Base-by-base conservation (phyloP, 2,329 filamentous ascomycete genomes). In the Colletotrichum tropicale region DNA sequence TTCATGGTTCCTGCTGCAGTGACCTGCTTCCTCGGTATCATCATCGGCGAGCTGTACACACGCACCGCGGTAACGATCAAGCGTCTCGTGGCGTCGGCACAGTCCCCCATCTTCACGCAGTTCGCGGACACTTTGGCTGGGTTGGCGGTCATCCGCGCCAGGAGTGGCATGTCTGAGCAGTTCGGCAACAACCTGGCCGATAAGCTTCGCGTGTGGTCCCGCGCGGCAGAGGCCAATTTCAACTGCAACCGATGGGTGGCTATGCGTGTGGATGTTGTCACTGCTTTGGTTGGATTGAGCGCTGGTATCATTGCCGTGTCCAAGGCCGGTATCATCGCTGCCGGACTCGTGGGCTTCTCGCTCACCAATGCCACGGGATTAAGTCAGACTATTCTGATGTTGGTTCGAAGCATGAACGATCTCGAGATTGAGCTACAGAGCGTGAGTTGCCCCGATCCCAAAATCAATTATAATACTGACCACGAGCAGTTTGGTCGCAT, bases 211-310 rank as follows among this genome's bases (percentile, higher is more conserved):
- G 80, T 86, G 1, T 89, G 87, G 81, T 85, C 87, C 13, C 85
- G 86, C 8, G 84, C 88, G 0, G 82, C 85, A 1, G 89, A 91
- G 78, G 83, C 89, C 1, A 87, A 86, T 62, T 90, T 86, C 76
- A 91, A 91, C 80, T 88, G 87, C 75, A 92, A 92, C 79, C 87
- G 90, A 9, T 92, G 90, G 90, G 88, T 92, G 4, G 85, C 87
- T 2, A 85, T 91, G 52, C 87, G 90, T 7, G 84, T 90, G 6
- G 90, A 91, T 76, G 85, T 90, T 78, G 87, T 89, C 68, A 90
- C 89, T 3, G 88, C 89, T 1, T 81, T 90, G 2, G 88, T 91
- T 13, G 86, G 87, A 15, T 83, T 90, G 2, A 84, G 84, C 12
- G 90, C 89, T 0, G 90, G 89, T 10, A 84, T 86, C 61, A 89